Conservation (phyloP, 306 rosid genomes). For the Fagus crenata region DNA sequence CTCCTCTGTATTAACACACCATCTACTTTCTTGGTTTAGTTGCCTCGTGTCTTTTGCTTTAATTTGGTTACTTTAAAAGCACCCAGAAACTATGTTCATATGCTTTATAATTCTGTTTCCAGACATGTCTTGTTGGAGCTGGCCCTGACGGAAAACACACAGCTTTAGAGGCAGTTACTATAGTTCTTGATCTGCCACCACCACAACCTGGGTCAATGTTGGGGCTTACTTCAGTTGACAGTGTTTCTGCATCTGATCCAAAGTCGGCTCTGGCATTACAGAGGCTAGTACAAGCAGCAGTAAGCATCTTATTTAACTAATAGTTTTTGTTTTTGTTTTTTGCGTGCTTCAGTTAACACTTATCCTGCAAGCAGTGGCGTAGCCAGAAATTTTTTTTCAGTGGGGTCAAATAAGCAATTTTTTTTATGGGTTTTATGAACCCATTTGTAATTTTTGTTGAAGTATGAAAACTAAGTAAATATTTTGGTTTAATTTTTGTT, state of each 20-base stretch:
- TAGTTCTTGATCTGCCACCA: constrained; percentile 98
- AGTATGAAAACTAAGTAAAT: no score
- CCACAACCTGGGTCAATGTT: constrained; percentile 95
- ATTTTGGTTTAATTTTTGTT: no score
- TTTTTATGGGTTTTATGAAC: no score
- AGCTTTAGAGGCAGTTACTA: constrained; percentile 96
- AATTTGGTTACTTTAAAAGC: not conserved
- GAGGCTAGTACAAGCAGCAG: constrained; percentile 95
- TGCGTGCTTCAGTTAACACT: no score
- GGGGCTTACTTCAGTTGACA: constrained; percentile 84
- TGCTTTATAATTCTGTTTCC: constrained; percentile 36
- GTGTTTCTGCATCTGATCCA: constrained; percentile 95
- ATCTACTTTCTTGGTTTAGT: not conserved
- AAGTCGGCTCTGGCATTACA: constrained; percentile 96
- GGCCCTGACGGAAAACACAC: constrained; percentile 98
- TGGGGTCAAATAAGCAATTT: no score
- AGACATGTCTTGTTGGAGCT: constrained; percentile 99
- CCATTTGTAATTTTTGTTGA: no score
- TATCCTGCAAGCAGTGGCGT: not conserved
- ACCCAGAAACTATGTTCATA: not conserved
- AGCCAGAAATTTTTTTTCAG: no score
- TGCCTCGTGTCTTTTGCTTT: not conserved
- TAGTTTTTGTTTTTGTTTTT: constrained; percentile 18
- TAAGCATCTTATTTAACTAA: constrained; percentile 46
- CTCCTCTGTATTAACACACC: not conserved